These are phyloP conservation scores for Phytopythium aichiense DNA, from an alignment of 352 stramenopile species.

Conservation along the genomic window DNA sequence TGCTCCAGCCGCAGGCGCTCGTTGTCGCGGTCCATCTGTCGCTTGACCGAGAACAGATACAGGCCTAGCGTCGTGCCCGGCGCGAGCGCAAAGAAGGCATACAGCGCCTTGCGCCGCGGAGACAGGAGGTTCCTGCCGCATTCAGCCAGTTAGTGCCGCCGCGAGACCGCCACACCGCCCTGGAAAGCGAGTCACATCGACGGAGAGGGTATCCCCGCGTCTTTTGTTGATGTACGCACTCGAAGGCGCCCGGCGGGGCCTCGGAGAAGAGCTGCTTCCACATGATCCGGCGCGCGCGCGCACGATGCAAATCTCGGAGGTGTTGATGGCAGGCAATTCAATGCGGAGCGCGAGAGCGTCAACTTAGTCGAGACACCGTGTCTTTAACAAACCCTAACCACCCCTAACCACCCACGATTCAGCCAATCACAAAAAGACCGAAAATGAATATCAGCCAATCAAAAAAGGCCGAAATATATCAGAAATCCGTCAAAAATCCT, in stretches of 20 bases:
- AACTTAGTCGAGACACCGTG: too few relatives aligned
- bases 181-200: background rate
- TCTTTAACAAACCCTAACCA: too few relatives aligned
- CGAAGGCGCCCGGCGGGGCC: constrained; percentile 52
- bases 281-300: constrained; percentile 14
- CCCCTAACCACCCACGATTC: too few relatives aligned
- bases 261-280: constrained; percentile 78
- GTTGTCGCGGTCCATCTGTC: constrained; percentile 65
- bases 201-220: background rate
- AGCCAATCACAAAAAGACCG: too few relatives aligned
- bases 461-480: too few relatives aligned
- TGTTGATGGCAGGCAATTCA: too few relatives aligned
- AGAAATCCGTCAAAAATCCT: too few relatives aligned
- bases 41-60: constrained; percentile 71
- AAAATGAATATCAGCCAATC: too few relatives aligned
- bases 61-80: constrained; percentile 60
- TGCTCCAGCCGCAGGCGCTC: constrained; percentile 40
- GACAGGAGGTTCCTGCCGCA: constrained; percentile 58
- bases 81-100: constrained; percentile 64
- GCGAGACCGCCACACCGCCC: background rate
- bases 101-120: constrained; percentile 55
- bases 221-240: constrained; percentile 32
- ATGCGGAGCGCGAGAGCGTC: too few relatives aligned
- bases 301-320: too few relatives aligned
- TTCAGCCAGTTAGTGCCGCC: background rate